Base-by-base conservation (phyloP, 2,329 filamentous ascomycete genomes). In the Cercospora citrullina region DNA sequence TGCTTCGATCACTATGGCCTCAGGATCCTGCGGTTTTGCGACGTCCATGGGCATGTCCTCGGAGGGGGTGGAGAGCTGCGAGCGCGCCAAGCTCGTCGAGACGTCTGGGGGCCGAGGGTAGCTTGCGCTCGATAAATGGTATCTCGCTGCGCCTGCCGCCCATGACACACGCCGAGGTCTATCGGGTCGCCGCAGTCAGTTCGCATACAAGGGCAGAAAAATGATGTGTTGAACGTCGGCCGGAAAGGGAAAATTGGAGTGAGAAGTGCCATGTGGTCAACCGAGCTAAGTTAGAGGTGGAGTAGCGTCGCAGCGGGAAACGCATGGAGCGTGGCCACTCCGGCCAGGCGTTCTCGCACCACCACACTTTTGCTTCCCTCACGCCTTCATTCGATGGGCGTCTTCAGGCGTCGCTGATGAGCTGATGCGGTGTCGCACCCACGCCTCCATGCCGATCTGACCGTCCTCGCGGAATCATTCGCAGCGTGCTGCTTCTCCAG, bases 1-100 rank as follows among this genome's bases (percentile, higher is more conserved):
- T 65, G 77, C 73, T 65, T 78, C 76, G 57, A 77, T 70, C 48
- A 69, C 74, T 26, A 73, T 58, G 16, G 72, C 76, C 21, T 63
- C 61, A 5, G 65, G 51, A 60, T 73, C 73, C 9, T 58, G 53
- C 4, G 75, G 75, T 57, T 77, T 77, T 55, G 70, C 51, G 31
- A 77, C 73, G 39, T 74, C 67, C 55, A 76, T 68, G 0, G 70
- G 64, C 73, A 75, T 75, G 28, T 39, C 53, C 42, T 42, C 28
- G 26, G 31, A 31, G 26, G 42, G 42, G 48, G 8, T 63, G 14
- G 39, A 33, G 39, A 39, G 45, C 33, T 42, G 67, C 8, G n/a
- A 36, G 23, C 36, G 31, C 18, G 45, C 45, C 45, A 51, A 51
- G 45, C 45, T 51, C 9, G 45, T 23, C 18, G 45, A 21, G 3